These are phyloP conservation scores for Blastobotrys illinoisensis DNA, from an alignment of 1,139 yeast genomes.

Conservation along the genomic window DNA sequence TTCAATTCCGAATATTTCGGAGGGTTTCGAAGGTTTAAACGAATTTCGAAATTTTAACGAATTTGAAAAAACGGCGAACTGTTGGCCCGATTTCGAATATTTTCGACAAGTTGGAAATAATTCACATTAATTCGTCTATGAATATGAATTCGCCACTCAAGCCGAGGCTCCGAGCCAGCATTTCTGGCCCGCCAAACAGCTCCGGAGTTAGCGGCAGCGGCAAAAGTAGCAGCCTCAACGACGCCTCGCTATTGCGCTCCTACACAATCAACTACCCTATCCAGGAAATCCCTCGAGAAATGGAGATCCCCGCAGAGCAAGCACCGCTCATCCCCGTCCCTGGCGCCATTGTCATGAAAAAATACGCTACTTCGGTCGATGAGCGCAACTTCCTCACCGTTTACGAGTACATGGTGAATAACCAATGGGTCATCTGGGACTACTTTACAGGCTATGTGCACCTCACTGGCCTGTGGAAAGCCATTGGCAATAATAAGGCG, in stretches of 20 bases:
- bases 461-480: constrained; percentile 88
- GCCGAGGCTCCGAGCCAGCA: background rate
- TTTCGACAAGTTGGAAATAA: too few species aligned
- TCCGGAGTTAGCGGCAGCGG: background rate
- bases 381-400: constrained; percentile 66
- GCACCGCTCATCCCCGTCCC: constrained; percentile 28
- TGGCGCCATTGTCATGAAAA: constrained; percentile 44
- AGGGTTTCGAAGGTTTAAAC: too few species aligned
- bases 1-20: too few species aligned
- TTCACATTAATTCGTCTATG: too few species aligned
- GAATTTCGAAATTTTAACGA: too few species aligned
- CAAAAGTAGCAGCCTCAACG: background rate
- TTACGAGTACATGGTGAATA: constrained; percentile 62
- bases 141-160: background rate
- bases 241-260: background rate
- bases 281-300: constrained; percentile 18
- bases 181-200: background rate
- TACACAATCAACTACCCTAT: constrained; percentile 28
- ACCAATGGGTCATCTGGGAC: constrained; percentile 79
- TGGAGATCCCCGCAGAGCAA: constrained; percentile 19
- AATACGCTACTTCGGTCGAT: constrained; percentile 72
- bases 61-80: too few species aligned
- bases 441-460: constrained; percentile 84
- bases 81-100: too few species aligned
- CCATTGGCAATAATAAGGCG: constrained; percentile 64